phyloP scores from a whole-genome alignment of 1,284 basidiomycete species.

The Meripilus lineatus region DNA sequence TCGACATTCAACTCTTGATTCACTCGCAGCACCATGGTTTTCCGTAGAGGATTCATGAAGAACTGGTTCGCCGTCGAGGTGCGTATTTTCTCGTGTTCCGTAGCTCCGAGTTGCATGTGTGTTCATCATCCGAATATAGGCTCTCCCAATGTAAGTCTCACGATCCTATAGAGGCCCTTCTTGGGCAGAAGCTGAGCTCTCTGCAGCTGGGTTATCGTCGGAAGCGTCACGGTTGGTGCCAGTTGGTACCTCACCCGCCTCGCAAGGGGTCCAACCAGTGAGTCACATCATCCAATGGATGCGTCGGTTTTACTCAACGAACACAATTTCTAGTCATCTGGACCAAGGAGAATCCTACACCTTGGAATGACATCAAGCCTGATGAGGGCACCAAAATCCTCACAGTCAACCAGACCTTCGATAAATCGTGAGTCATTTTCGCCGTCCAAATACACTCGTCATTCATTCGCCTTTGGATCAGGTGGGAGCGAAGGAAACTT shows the following conservation, averaged over 20 bases:
- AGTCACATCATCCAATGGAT: slow-evolving; percentile 22
- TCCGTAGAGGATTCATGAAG: slow-evolving; percentile 47
- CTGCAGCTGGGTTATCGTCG: slow-evolving; percentile 68
- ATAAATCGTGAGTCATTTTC: slow-evolving; percentile 50
- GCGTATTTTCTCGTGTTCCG: slow-evolving; percentile 15
- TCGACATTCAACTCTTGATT: too few relatives aligned
- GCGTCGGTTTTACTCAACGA: background rate
- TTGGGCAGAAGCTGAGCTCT: slow-evolving; percentile 4
- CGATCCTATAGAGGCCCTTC: background rate
- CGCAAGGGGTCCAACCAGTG: slow-evolving; percentile 65
- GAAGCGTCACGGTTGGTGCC: slow-evolving; percentile 58
- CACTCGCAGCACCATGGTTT: too few relatives aligned
- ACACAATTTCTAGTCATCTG: slow-evolving; percentile 56
- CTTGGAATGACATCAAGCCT: slow-evolving; percentile 73
- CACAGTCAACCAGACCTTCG: slow-evolving; percentile 66
- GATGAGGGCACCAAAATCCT: slow-evolving; percentile 69
- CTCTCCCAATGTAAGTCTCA: slow-evolving; percentile 69
- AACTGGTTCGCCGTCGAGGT: slow-evolving; percentile 85
- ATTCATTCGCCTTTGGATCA: slow-evolving; percentile 24
- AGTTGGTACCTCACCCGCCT: slow-evolving; percentile 71
- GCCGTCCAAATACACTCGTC: slow-evolving; percentile 1
- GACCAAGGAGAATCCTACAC: slow-evolving; percentile 75
- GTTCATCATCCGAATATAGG: slow-evolving; percentile 35
- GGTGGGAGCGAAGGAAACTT: slow-evolving; percentile 69
- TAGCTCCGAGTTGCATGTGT: slow-evolving; percentile 3